Evolutionary conservation across 495 filamentous ascomycete genomes (phyloP), one percentile per base, ranked within the genome.

Genomic region (Massariosphaeria phaeospora): DNA sequence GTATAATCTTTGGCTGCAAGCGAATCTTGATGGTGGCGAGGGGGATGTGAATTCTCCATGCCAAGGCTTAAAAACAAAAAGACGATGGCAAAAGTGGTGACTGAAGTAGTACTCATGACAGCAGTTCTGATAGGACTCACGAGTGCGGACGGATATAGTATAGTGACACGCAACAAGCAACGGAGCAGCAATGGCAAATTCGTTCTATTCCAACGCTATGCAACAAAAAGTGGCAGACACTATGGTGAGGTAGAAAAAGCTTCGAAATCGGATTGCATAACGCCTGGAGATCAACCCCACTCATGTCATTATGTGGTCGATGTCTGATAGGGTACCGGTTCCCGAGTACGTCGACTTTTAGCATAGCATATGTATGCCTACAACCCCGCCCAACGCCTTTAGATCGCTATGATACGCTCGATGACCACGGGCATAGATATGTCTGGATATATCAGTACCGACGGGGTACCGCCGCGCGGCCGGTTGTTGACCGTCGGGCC

Each of bases 281-380:
- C 51, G 21, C 45, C 48, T 24, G 38, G 59, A 62, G 59, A 65
- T 59, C 62, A 62, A 55, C 34, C 65, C 54, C 65, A 65, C 65
- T 65, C 62, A 57, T 63, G 45, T 63, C 60, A 52, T 67, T 50
- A 63, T 61, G 51, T 33, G 58, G 43, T 23, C 49, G 62, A 55
- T 61, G 54, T 62, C 49, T 24, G 46, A 21, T 20, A 49, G 21
- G 35, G 12, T 38, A 13, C 8, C 6, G 25, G 2, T 24, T 20
- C 18, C 23, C 42, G 25, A 30, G 15, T 25, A 18, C 23, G 11
- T 25, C 34, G 6, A 42, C n/a, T 48, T 48, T 47, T 55, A n/a
- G 25, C 12, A 48, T 18, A 40, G 27, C 29, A n/a, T 6, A 48
- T 27, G 26, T 7, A 44, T 21, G 38, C 7, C n/a, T 18, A 25